Evolutionary conservation across 1,284 basidiomycete species (phyloP).

Genomic region (Irpex sp.): DNA sequence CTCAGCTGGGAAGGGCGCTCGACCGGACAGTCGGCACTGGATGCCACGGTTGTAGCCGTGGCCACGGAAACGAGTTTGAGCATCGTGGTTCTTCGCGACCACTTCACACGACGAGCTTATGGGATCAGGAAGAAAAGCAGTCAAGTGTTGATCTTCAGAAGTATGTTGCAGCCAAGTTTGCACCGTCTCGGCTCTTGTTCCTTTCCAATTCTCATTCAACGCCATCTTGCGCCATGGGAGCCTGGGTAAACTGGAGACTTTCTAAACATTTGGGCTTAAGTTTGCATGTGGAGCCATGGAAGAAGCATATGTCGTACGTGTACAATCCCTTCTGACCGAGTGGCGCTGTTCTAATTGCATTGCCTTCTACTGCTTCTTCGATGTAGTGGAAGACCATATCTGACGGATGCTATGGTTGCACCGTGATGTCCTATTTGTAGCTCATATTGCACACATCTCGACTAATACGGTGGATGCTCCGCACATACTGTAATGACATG

Average conservation of each 20-base stretch:
- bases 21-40: too few relatives aligned
- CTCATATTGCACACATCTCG: background rate
- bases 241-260: background rate
- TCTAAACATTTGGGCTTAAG: background rate
- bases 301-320: background rate
- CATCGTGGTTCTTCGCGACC: too few relatives aligned
- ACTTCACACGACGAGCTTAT: background rate
- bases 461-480: background rate
- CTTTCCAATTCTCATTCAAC: background rate
- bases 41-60: too few relatives aligned
- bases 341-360: background rate
- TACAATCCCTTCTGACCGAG: background rate
- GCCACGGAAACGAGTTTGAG: too few relatives aligned
- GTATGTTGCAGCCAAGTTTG: background rate
- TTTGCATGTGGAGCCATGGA: background rate
- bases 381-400: background rate
- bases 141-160: background rate
- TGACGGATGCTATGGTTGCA: background rate
- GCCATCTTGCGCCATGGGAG: background rate
- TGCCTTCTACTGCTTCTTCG: background rate
- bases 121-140: background rate
- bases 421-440: background rate
- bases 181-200: background rate
- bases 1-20: too few relatives aligned
- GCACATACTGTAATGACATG: background rate